Conservation (phyloP, 164 flowering plant species). For the Akebia trifoliata region DNA sequence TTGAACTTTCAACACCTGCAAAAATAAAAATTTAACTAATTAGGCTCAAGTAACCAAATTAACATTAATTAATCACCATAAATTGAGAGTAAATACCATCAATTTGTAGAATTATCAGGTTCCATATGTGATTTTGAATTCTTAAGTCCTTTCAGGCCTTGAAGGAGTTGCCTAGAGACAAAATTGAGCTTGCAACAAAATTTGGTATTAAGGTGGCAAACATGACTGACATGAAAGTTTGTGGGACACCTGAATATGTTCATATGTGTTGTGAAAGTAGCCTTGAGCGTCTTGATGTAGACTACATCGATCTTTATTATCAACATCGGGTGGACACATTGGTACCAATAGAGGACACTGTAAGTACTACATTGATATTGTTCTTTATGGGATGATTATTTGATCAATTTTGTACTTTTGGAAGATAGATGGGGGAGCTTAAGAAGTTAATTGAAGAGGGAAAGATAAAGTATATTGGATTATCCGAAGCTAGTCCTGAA, state of each 20-base stretch:
- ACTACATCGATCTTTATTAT: conserved; percentile 63
- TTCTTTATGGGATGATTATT: background rate
- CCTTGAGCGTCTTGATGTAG: conserved; percentile 53
- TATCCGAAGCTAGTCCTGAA: conserved; percentile 35
- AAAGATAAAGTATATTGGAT: conserved; percentile 32
- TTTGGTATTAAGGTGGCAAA: conserved; percentile 11
- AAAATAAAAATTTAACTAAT: too few species aligned
- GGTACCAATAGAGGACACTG: conserved; percentile 25
- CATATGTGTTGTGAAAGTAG: conserved; percentile 62
- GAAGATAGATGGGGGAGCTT: conserved; percentile 31
- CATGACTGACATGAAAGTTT: background rate
- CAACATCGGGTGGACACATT: conserved; percentile 54
- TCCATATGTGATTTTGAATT: too few species aligned
- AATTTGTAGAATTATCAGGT: too few species aligned
- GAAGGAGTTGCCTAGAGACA: conserved; percentile 23
- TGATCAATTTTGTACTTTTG: background rate
- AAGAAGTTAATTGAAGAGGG: conserved; percentile 48
- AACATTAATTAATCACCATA: too few species aligned
- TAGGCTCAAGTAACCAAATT: too few species aligned
- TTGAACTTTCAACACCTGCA: too few species aligned
- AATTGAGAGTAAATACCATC: too few species aligned
- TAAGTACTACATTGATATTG: conserved; percentile 13
- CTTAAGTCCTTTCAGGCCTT: conserved; percentile 26
- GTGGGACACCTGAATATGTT: conserved; percentile 62
- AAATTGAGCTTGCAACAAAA: conserved; percentile 22